Evolutionary conservation across 208 protist genomes (phyloP), one percentile per base, ranked within the genome.

Genomic region (Trypanosoma avium): DNA sequence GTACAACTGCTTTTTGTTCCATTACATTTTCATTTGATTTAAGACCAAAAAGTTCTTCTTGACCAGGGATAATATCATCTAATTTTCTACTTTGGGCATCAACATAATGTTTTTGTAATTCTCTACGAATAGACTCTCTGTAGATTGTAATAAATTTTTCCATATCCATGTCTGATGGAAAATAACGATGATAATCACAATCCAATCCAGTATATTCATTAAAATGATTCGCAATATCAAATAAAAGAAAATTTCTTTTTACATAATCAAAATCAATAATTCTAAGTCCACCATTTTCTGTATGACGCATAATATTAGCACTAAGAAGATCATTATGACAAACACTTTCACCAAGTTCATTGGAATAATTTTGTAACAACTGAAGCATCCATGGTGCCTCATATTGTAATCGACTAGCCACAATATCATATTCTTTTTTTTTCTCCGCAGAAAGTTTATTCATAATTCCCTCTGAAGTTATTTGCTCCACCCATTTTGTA

Each of bases 261-360:
- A 79, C 82, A 75, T 97, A 97, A 60, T 97, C 94, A 70, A 95
- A 97, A 76, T 97, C 94, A 70, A 97, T 97, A 49, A 97, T 83
- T 42, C 77, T 81, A n/a, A 95, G 64, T 12, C 68, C 58, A 6
- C 80, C 67, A 27, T 53, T 82, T 22, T 19, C 50, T 29, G 26
- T 68, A 65, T 91, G 74, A 8, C 86, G 82, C 87, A 97, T 92
- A 21, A 97, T 71, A 62, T 97, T 97, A n/a, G 83, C 92, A 48
- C 82, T 82, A 52, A 97, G 87, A 42, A 97, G 68, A 60, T 97
- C 92, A 68, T 97, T 94, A 80, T 97, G 92, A 63, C 90, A 96
- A 21, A 88, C 81, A 27, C 82, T 82, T 59, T 93, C 82, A 5
- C 74, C 82, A 26, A 96, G 55, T 36, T 76, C 61, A 6, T 49